These are phyloP conservation scores for Hyphodiscus sp. DNA, from an alignment of 2,329 filamentous ascomycete genomes.

Conservation along the genomic window DNA sequence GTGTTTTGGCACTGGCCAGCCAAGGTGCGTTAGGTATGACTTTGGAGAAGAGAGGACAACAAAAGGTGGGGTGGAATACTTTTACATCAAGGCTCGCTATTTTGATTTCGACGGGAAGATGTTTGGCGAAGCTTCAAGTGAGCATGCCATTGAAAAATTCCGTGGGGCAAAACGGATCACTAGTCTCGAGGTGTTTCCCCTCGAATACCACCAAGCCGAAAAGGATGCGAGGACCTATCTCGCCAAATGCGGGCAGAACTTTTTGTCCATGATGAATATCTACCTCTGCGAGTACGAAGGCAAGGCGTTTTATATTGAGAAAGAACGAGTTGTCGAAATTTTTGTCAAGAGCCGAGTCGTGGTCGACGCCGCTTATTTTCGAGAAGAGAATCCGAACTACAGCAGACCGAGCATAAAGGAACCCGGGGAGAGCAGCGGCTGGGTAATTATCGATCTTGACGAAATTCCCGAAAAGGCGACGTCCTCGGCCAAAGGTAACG, in stretches of 20 bases:
- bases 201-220: constrained; percentile 24
- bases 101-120: constrained; percentile 24
- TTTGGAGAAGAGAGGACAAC: constrained; percentile 18
- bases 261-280: constrained; percentile 23
- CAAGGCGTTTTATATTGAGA: constrained; percentile 29
- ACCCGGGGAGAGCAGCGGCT: too few species aligned
- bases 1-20: constrained; percentile 15
- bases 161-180: constrained; percentile 18
- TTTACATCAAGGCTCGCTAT: constrained; percentile 10
- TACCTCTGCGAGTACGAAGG: constrained; percentile 29
- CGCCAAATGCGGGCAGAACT: constrained; percentile 25
- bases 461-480: too few species aligned
- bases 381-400: constrained; percentile 25
- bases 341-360: constrained; percentile 25
- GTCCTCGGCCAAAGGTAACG: neutral
- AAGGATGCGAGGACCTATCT: constrained; percentile 22
- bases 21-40: constrained; percentile 19
- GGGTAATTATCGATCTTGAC: neutral
- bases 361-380: constrained; percentile 25
- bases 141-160: constrained; percentile 16
- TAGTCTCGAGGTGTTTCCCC: constrained; percentile 28
- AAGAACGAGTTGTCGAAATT: constrained; percentile 16
- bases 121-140: constrained; percentile 22
- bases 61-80: constrained; percentile 9
- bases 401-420: constrained; percentile 6